These are phyloP conservation scores for Ilex aquifolium DNA, from an alignment of 257 asterid species.

Conservation along the genomic window DNA sequence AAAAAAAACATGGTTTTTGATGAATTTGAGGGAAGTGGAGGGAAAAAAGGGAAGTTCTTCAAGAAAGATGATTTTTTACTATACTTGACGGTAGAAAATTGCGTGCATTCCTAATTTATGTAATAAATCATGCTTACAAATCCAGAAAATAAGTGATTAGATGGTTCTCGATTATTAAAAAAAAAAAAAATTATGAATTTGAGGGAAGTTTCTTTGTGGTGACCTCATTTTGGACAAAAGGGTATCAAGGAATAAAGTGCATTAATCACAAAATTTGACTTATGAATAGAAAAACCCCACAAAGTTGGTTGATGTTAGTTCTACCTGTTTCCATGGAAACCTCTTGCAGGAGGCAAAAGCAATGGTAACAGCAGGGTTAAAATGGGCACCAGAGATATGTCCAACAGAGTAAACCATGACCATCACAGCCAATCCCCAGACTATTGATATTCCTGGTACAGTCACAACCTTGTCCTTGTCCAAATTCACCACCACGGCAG, in stretches of 20 bases:
- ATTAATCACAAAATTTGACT: too few species aligned
- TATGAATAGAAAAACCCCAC: too few species aligned
- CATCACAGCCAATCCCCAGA: slow-evolving; percentile 85
- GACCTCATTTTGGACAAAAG: not conserved
- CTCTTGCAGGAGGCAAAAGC: slow-evolving; percentile 77
- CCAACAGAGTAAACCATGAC: slow-evolving; percentile 82
- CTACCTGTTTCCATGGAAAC: slow-evolving; percentile 81
- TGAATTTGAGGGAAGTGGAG: too few species aligned
- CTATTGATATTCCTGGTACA: slow-evolving; percentile 63
- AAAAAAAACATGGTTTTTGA: too few species aligned
- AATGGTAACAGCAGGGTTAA: slow-evolving; percentile 85
- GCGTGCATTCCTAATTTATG: too few species aligned
- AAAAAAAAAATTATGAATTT: not conserved
- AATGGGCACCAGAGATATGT: slow-evolving; percentile 90
- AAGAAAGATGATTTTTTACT: too few species aligned
- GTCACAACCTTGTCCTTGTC: slow-evolving; percentile 52
- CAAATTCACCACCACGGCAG: slow-evolving; percentile 61
- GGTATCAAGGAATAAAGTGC: not conserved
- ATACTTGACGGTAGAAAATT: too few species aligned
- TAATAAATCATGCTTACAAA: too few species aligned
- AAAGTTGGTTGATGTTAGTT: not conserved
- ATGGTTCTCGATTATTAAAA: not conserved
- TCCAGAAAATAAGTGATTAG: too few species aligned
- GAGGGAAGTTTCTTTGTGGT: too few species aligned
- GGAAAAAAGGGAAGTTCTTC: too few species aligned